phyloP scores from a whole-genome alignment of 768 basidiomycete species.

The Leccinellum albellum region DNA sequence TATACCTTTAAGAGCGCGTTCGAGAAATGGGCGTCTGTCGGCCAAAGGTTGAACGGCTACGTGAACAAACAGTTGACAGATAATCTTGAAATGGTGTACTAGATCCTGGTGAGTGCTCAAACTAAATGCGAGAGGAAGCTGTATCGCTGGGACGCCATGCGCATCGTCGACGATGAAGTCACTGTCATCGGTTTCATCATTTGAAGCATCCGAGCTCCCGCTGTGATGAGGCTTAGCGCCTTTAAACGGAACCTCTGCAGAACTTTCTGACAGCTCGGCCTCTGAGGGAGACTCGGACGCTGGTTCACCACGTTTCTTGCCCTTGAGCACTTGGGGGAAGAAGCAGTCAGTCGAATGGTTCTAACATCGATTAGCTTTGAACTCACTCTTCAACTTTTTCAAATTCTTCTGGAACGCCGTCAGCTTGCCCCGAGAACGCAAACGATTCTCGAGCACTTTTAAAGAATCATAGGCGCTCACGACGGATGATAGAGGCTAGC shows the following conservation, averaged over 20 bases:
- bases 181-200: slow-evolving; percentile 29
- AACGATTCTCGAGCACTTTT: slow-evolving; percentile 63
- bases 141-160: slow-evolving; percentile 32
- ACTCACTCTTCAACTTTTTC: slow-evolving; percentile 60
- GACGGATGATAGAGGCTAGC: not conserved
- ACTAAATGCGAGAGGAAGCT: slow-evolving; percentile 77
- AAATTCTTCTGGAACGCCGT: slow-evolving; percentile 60
- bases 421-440: slow-evolving; percentile 59
- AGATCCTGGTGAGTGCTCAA: slow-evolving; percentile 75
- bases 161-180: slow-evolving; percentile 62
- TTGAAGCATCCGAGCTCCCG: slow-evolving; percentile 36
- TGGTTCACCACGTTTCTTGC: slow-evolving; percentile 42
- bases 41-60: slow-evolving; percentile 58
- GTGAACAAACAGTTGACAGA: slow-evolving; percentile 86
- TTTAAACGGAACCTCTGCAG: slow-evolving; percentile 36
- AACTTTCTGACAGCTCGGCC: slow-evolving; percentile 28
- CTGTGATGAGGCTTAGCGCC: slow-evolving; percentile 41
- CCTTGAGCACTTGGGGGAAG: slow-evolving; percentile 23
- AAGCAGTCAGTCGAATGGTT: not conserved
- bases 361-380: not conserved
- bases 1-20: slow-evolving; percentile 47
- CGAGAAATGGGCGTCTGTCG: slow-evolving; percentile 54
- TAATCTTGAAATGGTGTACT: slow-evolving; percentile 77
- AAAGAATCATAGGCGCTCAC: not conserved
- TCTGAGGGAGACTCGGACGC: slow-evolving; percentile 31